A percentile compares a stretch with the other conserved stretches of the same genome.
Conservation (phyloP, 2,329 filamentous ascomycete genomes). For the Aspergillus spinulosporus region DNA sequence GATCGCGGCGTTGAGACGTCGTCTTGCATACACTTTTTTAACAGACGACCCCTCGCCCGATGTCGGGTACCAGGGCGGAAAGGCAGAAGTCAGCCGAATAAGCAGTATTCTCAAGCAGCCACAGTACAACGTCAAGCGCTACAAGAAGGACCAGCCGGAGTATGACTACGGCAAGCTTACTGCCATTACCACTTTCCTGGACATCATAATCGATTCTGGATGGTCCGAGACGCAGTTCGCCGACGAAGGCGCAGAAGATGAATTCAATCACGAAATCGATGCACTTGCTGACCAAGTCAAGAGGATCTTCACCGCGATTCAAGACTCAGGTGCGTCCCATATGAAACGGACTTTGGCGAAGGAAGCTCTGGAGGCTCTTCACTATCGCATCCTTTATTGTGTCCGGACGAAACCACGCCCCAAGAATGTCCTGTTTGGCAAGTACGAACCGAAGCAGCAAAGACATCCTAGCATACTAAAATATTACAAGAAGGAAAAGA, state of each 20-base stretch:
- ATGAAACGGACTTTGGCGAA: conserved; percentile 76
- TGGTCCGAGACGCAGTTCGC: conserved; percentile 34
- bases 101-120: conserved; percentile 29
- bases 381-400: conserved; percentile 68
- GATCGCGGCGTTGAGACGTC: conserved; percentile 42
- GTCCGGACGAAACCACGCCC: conserved; percentile 65
- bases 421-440: conserved; percentile 49
- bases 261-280: conserved; percentile 73
- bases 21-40: conserved; percentile 42
- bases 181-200: conserved; percentile 67
- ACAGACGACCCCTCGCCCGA: conserved; percentile 29
- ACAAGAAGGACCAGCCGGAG: conserved; percentile 26
- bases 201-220: conserved; percentile 72
- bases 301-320: conserved; percentile 60
- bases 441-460: conserved; percentile 15
- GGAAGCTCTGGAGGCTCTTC: conserved; percentile 70
- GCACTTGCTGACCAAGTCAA: conserved; percentile 62
- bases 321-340: conserved; percentile 71
- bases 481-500: not conserved
- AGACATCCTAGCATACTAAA: conserved; percentile 8
- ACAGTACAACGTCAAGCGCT: conserved; percentile 35
- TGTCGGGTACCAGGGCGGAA: conserved; percentile 25
- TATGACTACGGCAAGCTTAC: conserved; percentile 67
- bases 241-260: conserved; percentile 40
- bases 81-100: conserved; percentile 35